Evolutionary conservation across 2,329 filamentous ascomycete genomes (phyloP).

Genomic region (Pseudogymnoascus sp.): DNA sequence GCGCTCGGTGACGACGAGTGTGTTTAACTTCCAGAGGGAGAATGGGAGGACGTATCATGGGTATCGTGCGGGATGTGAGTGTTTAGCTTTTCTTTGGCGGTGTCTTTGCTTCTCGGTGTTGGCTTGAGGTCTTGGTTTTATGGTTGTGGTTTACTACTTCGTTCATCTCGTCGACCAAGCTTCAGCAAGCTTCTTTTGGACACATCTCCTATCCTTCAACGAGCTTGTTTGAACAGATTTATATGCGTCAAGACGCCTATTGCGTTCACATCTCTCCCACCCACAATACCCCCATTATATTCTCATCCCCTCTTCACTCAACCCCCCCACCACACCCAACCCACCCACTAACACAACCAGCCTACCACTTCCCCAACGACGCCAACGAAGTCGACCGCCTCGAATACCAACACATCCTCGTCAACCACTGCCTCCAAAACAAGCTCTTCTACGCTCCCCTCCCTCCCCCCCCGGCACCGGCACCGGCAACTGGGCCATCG

Average conservation of each 20-base stretch:
- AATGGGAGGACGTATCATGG: conserved; percentile 26
- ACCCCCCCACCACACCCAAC: neutral
- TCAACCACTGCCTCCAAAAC: conserved; percentile 34
- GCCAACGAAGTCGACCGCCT: conserved; percentile 42
- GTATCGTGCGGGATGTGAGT: conserved; percentile 20
- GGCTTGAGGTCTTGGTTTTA: neutral
- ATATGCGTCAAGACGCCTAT: neutral
- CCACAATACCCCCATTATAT: neutral
- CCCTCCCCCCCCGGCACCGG: conserved; percentile 38
- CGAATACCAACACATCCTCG: conserved; percentile 42
- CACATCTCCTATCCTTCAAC: neutral
- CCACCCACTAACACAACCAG: conserved; percentile 12
- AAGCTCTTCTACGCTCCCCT: conserved; percentile 38
- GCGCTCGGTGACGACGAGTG: conserved; percentile 14
- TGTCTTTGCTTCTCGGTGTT: neutral
- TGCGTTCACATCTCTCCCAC: too few relatives aligned
- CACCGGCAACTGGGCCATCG: conserved; percentile 56
- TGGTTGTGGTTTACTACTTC: neutral
- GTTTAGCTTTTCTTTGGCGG: neutral
- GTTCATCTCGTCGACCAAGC: neutral
- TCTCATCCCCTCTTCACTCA: neutral
- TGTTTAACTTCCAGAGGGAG: conserved; percentile 21
- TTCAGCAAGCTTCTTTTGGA: neutral
- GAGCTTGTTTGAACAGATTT: neutral
- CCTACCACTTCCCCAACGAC: conserved; percentile 38